These are phyloP conservation scores for Diplocarpon rosae DNA, from an alignment of 2,329 filamentous ascomycete genomes.

Conservation along the genomic window DNA sequence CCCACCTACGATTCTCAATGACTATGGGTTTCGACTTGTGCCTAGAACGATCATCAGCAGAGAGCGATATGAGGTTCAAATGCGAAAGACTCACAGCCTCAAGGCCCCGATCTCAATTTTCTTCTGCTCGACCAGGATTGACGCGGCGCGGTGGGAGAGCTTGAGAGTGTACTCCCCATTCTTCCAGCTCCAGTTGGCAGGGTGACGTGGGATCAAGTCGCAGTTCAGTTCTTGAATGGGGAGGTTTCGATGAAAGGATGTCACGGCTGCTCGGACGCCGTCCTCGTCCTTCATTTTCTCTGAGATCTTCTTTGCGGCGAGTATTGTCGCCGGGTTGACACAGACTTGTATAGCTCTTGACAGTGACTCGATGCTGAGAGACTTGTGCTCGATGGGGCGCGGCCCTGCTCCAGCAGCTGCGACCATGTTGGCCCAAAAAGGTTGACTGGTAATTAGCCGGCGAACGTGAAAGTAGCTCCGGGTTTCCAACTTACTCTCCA, in stretches of 20 bases:
- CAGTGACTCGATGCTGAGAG: constrained; percentile 28
- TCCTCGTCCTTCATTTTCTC: constrained; percentile 28
- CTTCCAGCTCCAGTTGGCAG: constrained; percentile 38
- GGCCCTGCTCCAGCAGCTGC: constrained; percentile 32
- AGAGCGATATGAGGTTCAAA: too few species aligned
- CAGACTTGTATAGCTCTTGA: constrained; percentile 29
- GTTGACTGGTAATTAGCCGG: constrained; percentile 22
- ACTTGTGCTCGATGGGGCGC: constrained; percentile 29
- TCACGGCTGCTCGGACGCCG: constrained; percentile 31
- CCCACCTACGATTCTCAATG: constrained; percentile 29
- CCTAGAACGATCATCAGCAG: not conserved
- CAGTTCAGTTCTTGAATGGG: constrained; percentile 28
- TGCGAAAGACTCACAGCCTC: constrained; percentile 27
- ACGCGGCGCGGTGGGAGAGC: constrained; percentile 41
- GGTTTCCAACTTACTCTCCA: constrained; percentile 25
- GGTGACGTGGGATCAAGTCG: constrained; percentile 30
- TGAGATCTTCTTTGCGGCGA: constrained; percentile 28
- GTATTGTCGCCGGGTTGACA: constrained; percentile 25
- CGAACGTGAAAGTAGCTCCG: not conserved
- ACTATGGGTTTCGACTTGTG: constrained; percentile 6
- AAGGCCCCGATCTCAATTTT: constrained; percentile 40
- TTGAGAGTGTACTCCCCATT: constrained; percentile 25
- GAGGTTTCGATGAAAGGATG: constrained; percentile 31
- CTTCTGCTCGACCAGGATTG: constrained; percentile 39
- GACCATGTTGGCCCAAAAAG: constrained; percentile 36